A percentile compares a stretch with the other conserved stretches of the same genome.
Conservation (phyloP, 495 filamentous ascomycete genomes). For the Daldinia caldariorum region DNA sequence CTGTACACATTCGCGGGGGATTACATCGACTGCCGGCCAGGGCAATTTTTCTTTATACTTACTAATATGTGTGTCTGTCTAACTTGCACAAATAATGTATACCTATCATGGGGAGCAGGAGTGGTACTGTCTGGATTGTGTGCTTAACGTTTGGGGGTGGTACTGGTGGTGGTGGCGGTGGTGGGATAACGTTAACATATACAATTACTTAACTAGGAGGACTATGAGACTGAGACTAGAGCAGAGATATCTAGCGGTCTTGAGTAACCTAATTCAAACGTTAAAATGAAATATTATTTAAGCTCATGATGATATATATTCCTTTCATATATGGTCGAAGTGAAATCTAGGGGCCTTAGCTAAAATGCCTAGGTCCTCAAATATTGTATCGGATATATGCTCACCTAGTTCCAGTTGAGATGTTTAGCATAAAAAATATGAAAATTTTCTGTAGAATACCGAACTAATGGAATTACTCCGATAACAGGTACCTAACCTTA, state of each 20-base stretch:
- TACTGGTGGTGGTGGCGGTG: neutral
- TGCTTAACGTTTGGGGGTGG: neutral
- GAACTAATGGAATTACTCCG: neutral
- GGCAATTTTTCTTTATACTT: conserved; percentile 14
- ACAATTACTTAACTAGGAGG: conserved; percentile 1
- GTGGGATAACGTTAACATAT: neutral
- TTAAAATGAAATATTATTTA: conserved; percentile 1
- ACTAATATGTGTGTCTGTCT: no score
- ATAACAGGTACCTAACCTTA: no score
- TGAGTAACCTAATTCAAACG: neutral
- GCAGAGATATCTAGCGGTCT: neutral
- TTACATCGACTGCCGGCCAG: conserved; percentile 7
- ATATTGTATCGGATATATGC: no score
- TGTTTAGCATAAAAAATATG: no score
- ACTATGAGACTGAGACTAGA: neutral
- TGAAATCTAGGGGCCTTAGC: neutral
- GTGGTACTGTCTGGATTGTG: conserved; percentile 4
- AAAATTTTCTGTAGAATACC: neutral
- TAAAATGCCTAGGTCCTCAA: no score
- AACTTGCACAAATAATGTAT: conserved; percentile 7
- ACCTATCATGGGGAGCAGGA: conserved; percentile 1
- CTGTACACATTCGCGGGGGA: conserved; percentile 28
- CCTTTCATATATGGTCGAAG: neutral
- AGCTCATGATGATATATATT: neutral
- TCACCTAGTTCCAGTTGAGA: no score